Evolutionary conservation across 2,329 filamentous ascomycete genomes (phyloP).

Genomic region (Ceratocystis papillata): DNA sequence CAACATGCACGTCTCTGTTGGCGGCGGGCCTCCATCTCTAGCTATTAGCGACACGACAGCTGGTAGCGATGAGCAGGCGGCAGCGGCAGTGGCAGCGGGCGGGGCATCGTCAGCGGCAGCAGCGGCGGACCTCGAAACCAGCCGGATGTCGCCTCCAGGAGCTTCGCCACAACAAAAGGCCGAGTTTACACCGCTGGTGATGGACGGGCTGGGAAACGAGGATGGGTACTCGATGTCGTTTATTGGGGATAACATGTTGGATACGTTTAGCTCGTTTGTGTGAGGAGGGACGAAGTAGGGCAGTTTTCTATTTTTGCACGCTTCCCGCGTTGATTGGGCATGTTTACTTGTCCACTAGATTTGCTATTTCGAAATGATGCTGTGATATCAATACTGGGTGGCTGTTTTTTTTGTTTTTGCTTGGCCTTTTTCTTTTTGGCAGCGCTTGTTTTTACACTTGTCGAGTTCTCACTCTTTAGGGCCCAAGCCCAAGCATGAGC

Average conservation of each 20-base stretch:
- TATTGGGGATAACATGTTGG: background rate
- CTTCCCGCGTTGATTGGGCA: background rate
- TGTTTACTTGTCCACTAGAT: background rate
- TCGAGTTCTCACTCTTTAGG: conserved; percentile 6
- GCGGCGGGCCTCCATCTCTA: conserved; percentile 15
- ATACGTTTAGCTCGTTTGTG: conserved; percentile 5
- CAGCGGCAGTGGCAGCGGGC: background rate
- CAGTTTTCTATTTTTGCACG: background rate
- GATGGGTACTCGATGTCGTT: conserved; percentile 1
- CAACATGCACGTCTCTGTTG: conserved; percentile 14
- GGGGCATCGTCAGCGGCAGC: background rate
- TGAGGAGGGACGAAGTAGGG: background rate
- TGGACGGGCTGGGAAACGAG: background rate
- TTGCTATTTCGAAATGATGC: background rate
- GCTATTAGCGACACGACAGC: conserved; percentile 16
- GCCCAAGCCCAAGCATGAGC: too few species aligned
- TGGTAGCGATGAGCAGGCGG: conserved; percentile 3
- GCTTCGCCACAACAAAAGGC: background rate
- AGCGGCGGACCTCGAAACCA: background rate
- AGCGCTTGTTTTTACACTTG: conserved; percentile 6
- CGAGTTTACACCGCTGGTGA: background rate
- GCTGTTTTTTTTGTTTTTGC: background rate
- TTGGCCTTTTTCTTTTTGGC: background rate
- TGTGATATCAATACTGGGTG: background rate
- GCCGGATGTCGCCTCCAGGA: background rate